These are phyloP conservation scores for Paralagenidium karlingii DNA, from an alignment of 352 stramenopile genomes.

Conservation along the genomic window DNA sequence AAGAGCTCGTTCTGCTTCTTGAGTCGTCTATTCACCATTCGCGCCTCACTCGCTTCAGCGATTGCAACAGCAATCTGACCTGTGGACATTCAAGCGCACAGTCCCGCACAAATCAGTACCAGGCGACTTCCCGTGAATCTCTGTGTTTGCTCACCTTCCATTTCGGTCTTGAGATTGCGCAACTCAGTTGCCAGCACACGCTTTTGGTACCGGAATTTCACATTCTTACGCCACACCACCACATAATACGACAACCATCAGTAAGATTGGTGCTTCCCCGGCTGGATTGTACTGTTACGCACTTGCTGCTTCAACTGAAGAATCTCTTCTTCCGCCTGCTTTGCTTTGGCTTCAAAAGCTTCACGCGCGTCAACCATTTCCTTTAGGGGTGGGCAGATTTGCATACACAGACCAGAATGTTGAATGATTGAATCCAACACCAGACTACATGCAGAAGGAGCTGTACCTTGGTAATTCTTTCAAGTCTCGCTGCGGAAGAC, in stretches of 20 bases:
- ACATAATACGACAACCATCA: conserved; percentile 1
- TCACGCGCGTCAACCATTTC: conserved; percentile 61
- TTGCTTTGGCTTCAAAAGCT: conserved; percentile 54
- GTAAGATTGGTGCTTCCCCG: not conserved
- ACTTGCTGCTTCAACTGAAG: conserved; percentile 51
- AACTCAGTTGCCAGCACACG: conserved; percentile 66
- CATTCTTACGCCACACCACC: too few relatives aligned
- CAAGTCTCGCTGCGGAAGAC: conserved; percentile 49
- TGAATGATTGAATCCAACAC: too few relatives aligned
- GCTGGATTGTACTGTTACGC: too few relatives aligned
- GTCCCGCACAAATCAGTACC: too few relatives aligned
- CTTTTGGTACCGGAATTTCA: conserved; percentile 71
- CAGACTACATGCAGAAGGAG: too few relatives aligned
- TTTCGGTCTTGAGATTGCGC: conserved; percentile 65
- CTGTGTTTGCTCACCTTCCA: too few relatives aligned
- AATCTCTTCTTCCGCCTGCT: conserved; percentile 29
- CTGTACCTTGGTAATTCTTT: conserved; percentile 50
- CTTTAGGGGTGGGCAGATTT: too few relatives aligned
- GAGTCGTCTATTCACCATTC: conserved; percentile 74
- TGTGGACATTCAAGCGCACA: too few relatives aligned
- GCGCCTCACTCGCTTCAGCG: conserved; percentile 69
- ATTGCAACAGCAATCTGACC: conserved; percentile 70
- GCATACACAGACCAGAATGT: not conserved
- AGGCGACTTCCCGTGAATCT: too few relatives aligned
- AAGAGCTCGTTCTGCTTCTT: conserved; percentile 78